Conservation (phyloP, 2,329 filamentous ascomycete species). For the Aaosphaeria pasadenensis region DNA sequence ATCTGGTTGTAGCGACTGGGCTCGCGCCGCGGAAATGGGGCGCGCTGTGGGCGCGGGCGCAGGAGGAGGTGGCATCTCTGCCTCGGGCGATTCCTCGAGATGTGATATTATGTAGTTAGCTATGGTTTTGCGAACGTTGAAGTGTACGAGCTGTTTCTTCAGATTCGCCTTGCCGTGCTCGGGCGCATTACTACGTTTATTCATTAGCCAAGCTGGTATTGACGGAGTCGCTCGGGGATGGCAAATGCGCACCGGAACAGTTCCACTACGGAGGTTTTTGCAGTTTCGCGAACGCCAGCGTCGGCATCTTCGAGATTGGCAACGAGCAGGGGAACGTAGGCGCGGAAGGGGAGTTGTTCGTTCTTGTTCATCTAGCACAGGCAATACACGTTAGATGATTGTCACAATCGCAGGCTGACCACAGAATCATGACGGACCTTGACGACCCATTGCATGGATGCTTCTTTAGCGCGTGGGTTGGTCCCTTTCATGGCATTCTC, state of each 20-base stretch:
- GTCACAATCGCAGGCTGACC: not conserved
- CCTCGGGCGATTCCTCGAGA: constrained; percentile 55
- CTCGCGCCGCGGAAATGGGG: constrained; percentile 30
- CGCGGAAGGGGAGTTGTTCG: constrained; percentile 74
- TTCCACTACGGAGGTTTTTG: constrained; percentile 80
- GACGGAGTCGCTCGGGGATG: not conserved
- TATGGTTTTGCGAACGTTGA: constrained; percentile 84
- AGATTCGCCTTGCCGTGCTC: constrained; percentile 83
- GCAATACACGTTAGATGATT: constrained; percentile 8
- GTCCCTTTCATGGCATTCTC: constrained; percentile 75
- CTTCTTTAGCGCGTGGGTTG: constrained; percentile 81
- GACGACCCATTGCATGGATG: constrained; percentile 79
- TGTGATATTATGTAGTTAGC: constrained; percentile 76
- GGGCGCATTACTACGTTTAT: constrained; percentile 62
- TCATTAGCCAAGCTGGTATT: not conserved
- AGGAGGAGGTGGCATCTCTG: constrained; percentile 20
- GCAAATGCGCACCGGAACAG: constrained; percentile 66
- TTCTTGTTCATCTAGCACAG: constrained; percentile 70
- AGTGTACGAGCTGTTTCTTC: constrained; percentile 78
- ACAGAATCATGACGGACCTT: constrained; percentile 50
- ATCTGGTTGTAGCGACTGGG: constrained; percentile 38
- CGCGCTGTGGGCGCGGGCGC: constrained; percentile 18
- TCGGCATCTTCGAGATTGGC: constrained; percentile 88
- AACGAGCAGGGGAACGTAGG: constrained; percentile 79
- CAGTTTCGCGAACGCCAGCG: constrained; percentile 78